Evolutionary conservation across 495 filamentous ascomycete species (phyloP), one percentile per base, ranked within the genome.

Genomic region (Penicillium fimorum): DNA sequence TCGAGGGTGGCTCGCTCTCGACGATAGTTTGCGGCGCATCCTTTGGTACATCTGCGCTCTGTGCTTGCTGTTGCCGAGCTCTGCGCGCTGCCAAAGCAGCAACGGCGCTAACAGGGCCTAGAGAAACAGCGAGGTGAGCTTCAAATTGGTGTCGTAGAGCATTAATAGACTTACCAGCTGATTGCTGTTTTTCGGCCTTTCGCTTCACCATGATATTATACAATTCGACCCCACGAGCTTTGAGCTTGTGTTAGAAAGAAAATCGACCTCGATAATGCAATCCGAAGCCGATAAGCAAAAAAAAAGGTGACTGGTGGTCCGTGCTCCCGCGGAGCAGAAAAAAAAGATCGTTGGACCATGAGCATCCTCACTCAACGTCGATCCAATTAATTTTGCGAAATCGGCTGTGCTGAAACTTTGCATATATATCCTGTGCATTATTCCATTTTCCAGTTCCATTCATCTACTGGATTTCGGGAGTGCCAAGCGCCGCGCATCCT

Each of bases 11-110:
- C 24, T 73, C 76, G 7, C n/a, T 47, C 8, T 52, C 55, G 13
- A 56, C 17, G 37, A 71, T 63, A 30, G 44, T 49, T 5, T 47
- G 51, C 4, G 60, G 47, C 15, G 63, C 50, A 30, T 59, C 57
- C 32, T 64, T 64, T 22, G 67, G 24, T 20, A 56, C 30, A 3
- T 56, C 44, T 15, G 50, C 58, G 41, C 27, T 58, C 40, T 71
- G 72, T 40, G 63, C 62, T 58, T 71, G 69, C 50, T 77, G 74
- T 59, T 73, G 67, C 47, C 75, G 74, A 69, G 76, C 76, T 72
- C 66, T 77, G 64, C 75, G 76, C 53, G 76, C 76, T 17, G 76
- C 76, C 48, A 79, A 54, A 45, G 76, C 76, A 57, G 76, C 76
- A 52, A 79, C 53, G 29, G 76, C 76, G 58, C 76, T 78, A 50